Base-by-base conservation (phyloP, 306 rosid genomes). In the Fragaria nilgerrensis region DNA sequence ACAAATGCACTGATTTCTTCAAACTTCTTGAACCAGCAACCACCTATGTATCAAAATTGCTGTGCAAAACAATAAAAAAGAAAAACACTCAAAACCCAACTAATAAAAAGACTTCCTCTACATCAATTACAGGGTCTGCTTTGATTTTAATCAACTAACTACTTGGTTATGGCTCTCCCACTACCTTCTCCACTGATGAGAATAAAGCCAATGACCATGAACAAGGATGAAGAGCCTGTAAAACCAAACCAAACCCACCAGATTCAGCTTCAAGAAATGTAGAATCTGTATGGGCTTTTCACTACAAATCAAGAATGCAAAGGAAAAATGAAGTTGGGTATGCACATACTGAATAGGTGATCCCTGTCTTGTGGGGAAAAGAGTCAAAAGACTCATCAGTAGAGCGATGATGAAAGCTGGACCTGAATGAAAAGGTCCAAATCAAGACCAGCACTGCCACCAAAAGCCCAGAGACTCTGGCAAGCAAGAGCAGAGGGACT, bases 151-250 rank as follows among this genome's bases (percentile, higher is more conserved):
- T 56, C 3, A 50, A 58, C 25, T 8, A 56, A 59, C 78, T 70
- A 43, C 9, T 29, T 72, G 77, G 47, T 29, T 73, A 5, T 39
- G 56, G 56, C 19, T 50, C 69, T 58, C 63, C 29, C 61, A 67
- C 27, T 84, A 90, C 99, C 99, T 88, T 95, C 97, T 78, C 99
- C 99, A 70, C 91, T 92, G 67, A 92, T 59, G 63, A 92, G 89
- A 70, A 92, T 84, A 75, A 95, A 90, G 22, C 99, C 99, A 80
- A 95, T 88, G 69, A 95, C 97, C 99, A 92, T 95, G 5, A 90
- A 71, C 49, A 95, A 73, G 99, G 99, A 82, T 95, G 99, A 67
- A 95, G 96, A 83, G 79, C 92, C 98, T 92, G 88, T 37, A 29
- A 37, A 45, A 76, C 52, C 16, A 34, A 80, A 80, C 23, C 68